Conservation (phyloP, 208 protist genomes). For the Crithidia bombi region DNA sequence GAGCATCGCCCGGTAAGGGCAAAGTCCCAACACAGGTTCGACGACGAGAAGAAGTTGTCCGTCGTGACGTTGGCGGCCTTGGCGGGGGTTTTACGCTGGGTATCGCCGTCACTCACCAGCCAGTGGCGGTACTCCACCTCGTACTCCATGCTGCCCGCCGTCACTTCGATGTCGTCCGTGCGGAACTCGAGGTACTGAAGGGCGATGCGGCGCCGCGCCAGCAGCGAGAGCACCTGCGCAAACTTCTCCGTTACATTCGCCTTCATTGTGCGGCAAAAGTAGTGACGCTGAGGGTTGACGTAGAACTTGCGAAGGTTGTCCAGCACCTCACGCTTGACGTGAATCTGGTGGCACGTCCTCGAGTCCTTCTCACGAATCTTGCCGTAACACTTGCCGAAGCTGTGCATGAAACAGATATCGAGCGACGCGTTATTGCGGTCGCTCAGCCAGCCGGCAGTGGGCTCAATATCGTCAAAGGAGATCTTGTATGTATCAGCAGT, state of each 20-base stretch:
- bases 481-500: constrained; percentile 30
- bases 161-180: constrained; percentile 54
- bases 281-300: constrained; percentile 45
- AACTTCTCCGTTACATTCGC: constrained; percentile 57
- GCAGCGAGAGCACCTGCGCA: constrained; percentile 44
- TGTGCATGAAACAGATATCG: constrained; percentile 76
- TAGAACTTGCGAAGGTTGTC: constrained; percentile 49
- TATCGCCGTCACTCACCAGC: constrained; percentile 37
- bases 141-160: constrained; percentile 49
- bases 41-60: constrained; percentile 58
- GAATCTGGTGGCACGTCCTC: constrained; percentile 61
- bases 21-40: constrained; percentile 58
- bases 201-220: constrained; percentile 44
- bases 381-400: constrained; percentile 63
- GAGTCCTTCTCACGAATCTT: constrained; percentile 52
- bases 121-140: constrained; percentile 60
- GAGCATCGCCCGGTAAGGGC: constrained; percentile 51
- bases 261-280: constrained; percentile 68
- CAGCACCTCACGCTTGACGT: constrained; percentile 46
- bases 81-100: constrained; percentile 11
- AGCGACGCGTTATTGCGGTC: constrained; percentile 56
- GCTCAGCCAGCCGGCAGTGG: constrained; percentile 57
- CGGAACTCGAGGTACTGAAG: constrained; percentile 64
- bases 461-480: constrained; percentile 51
- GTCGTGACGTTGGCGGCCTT: constrained; percentile 26